Base-by-base conservation (phyloP, 805 yeast genomes). In the Helenozyma baotianmanensis region DNA sequence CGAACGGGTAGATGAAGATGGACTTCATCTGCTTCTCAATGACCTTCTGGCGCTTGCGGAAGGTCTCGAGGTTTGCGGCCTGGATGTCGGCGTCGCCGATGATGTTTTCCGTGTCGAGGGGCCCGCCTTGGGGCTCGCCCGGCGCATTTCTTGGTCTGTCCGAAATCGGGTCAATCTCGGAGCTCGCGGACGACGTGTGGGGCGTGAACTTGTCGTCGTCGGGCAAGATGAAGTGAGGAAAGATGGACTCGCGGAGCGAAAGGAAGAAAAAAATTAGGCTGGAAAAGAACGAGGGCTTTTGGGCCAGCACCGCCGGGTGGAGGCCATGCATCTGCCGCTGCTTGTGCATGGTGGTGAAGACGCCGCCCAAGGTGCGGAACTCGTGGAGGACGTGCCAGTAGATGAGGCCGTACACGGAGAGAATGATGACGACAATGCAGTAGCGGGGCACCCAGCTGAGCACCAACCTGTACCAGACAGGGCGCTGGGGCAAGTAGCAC, bases 401-500 rank as follows among this genome's bases (percentile, higher is more conserved):
- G 32, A 88, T 80, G 23, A 81, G 66, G 30, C 75, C 62, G 55
- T 88, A 88, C 28, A 86, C 75, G 3, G 68, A 54, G 22, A 84
- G 48, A 42, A 89, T 83, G 16, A 71, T 50, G 8, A 82, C 51
- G 38, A 83, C 71, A 34, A 88, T 73, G 36, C 74, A 57, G 52
- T 78, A 87, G 30, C 96, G 68, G 9, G 94, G 88, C 2, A 78
- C 79, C 95, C 95, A 89, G 43, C 87, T 75, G 30, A 88, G 60
- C 1, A 67, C 87, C 24, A 82, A 51, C 36, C 86, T 64, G 53
- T 78, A 81, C 92, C 92, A 87, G 6, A 69, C 51, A 0, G 94
- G 94, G 2, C 60, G 41, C 26, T 76, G 74, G 0, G 95, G 88
- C 36, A 88, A 61, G 54, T 82, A 86, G 52, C 95, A 82, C 88